Base-by-base conservation (phyloP, 2,329 filamentous ascomycete genomes). In the Neodidymelliopsis sp. region DNA sequence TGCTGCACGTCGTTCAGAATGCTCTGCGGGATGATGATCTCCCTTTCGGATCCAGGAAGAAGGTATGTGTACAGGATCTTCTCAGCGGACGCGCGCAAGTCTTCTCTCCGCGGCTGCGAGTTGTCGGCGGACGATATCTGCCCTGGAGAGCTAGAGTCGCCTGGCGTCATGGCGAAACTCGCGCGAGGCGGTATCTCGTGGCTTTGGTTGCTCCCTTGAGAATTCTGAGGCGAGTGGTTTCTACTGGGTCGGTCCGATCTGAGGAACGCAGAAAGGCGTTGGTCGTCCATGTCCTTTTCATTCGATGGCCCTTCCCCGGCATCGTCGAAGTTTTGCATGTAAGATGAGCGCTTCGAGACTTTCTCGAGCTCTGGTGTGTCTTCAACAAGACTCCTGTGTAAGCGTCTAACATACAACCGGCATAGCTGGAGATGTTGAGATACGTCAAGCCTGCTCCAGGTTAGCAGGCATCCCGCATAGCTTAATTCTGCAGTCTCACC, bases 41-140 rank as follows among this genome's bases (percentile, higher is more conserved):
- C 94, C 61, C 95, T 86, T 76, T 99, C 94, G 0, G 94, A 90
- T n/a, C 91, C 92, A 0, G 92, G 91, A 2, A 99, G 84, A 5
- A 99, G 81, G 69, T 94, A 99, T 1, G 93, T 97, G 76, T 97
- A 99, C n/a, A 99, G 82, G 39, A 99, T 97, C 81, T 96, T 97
- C 77, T 97, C 94, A 0, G 95, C 95, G 3, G 91, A 96, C 8
- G 91, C 89, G 48, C 91, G 85, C 61, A 99, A 91, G 67, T 99
- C 94, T 55, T 91, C 85, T 56, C 94, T 62, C 16, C 61, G 61
- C 11, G 63, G 69, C 34, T 67, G 64, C 11, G 63, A 63, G 39
- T 68, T 67, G 28, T 70, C 69, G 10, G 27, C 39, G 4, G 69
- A 70, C 1, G 69, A 73, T 28, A 67, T 56, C 33, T 72, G 69